Evolutionary conservation across 495 filamentous ascomycete genomes (phyloP), one percentile per base, ranked within the genome.

Genomic region (Lophiotrema nucula): DNA sequence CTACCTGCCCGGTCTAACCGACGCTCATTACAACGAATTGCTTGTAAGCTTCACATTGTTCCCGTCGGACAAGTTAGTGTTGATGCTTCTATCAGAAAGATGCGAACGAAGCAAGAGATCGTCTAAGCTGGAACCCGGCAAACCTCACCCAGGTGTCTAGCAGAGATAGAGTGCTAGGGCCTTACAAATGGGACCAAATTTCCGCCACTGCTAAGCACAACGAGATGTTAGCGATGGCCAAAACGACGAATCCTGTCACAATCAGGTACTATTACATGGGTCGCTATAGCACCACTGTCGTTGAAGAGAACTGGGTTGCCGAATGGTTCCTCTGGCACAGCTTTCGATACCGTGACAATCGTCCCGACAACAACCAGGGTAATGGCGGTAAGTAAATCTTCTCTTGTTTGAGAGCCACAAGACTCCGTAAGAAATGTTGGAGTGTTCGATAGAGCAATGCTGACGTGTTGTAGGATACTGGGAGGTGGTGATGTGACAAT

Each of bases 231-330:
- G 23, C 31, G 16, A 68, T 72, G 21, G 70, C 58, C 25, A 22
- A 49, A 0, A 19, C 6, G 4, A 67, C 68, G 15, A 52, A 64
- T 5, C 13, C 4, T 4, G 27, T 55, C 21, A 71, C 71, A 2
- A 42, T 48, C 27, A 16, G 38, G 4, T 64, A 66, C 42, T 74
- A 69, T 49, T 61, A 72, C 11, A 57, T 62, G 37, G 71, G 70
- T 13, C 52, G 56, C 1, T 68, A 67, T 45, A 57, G 16, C 2
- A 66, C 58, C 2, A 47, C 53, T 11, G 52, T 64, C 4, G 62
- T 70, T 25, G 63, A 71, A 45, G 71, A 74, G 19, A 74, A 74
- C 38, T 74, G 71, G 71, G 67, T 72, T 0, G 69, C 68, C 27
- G 48, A 61, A 1, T 74, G 71, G 71, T 67, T 59, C 44, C 63